Evolutionary conservation across 306 rosid species (phyloP).

Genomic region (Rosa chinensis): DNA sequence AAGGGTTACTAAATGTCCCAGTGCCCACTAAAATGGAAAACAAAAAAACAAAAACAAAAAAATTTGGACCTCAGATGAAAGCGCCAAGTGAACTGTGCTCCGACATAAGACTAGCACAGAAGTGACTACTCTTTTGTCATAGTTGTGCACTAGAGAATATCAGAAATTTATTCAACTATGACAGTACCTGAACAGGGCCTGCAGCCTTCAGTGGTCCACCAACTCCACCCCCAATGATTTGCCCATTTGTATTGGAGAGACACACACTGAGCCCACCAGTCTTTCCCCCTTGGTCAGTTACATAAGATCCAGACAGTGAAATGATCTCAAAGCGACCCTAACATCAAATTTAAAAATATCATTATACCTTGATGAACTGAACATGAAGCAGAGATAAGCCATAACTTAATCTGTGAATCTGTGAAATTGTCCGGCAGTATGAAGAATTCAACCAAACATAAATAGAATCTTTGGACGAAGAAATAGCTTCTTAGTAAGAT

Average conservation of each 20-base stretch:
- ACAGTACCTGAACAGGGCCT: slow-evolving; percentile 94
- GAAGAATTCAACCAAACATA: slow-evolving; percentile 1
- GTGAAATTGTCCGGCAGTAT: background rate
- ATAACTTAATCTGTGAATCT: slow-evolving; percentile 1
- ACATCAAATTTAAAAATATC: slow-evolving; percentile 17
- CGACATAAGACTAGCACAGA: background rate
- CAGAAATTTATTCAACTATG: background rate
- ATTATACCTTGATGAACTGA: slow-evolving; percentile 19
- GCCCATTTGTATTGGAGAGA: slow-evolving; percentile 78
- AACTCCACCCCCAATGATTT: slow-evolving; percentile 93
- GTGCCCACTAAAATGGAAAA: background rate
- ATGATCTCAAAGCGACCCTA: slow-evolving; percentile 95
- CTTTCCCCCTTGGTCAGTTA: slow-evolving; percentile 60
- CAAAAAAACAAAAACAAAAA: too few relatives aligned
- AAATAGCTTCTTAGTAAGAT: too few relatives aligned
- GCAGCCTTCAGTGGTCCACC: slow-evolving; percentile 93
- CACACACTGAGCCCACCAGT: slow-evolving; percentile 89
- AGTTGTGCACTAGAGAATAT: slow-evolving; percentile 10
- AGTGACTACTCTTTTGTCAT: background rate
- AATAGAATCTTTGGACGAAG: too few relatives aligned
- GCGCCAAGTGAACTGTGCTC: too few relatives aligned
- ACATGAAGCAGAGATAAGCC: slow-evolving; percentile 13
- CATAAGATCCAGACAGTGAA: slow-evolving; percentile 86
- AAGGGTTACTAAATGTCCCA: too few relatives aligned
- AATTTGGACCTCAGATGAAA: too few relatives aligned